phyloP scores from a whole-genome alignment of 495 filamentous ascomycete genomes.

The Xylaria curta region DNA sequence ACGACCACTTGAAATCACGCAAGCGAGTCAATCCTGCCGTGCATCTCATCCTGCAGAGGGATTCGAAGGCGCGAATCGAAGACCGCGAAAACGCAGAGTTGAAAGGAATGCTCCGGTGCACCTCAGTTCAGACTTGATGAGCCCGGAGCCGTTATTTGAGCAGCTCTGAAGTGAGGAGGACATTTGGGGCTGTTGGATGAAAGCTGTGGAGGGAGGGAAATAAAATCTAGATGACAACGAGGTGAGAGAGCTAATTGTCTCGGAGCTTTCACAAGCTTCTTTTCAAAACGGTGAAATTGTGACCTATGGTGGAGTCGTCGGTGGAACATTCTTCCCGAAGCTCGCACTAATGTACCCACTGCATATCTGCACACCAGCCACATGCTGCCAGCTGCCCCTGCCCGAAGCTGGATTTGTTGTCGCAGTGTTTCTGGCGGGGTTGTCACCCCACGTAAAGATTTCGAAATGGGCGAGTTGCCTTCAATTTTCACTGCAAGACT shows the following conservation, averaged over 20 bases:
- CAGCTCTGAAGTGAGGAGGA: constrained; percentile 30
- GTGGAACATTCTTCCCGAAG: constrained; percentile 16
- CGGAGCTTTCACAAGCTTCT: constrained; percentile 17
- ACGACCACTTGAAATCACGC: background rate
- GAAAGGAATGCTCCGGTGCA: background rate
- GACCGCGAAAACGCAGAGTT: background rate
- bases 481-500: constrained; percentile 30
- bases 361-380: no score
- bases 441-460: constrained; percentile 34
- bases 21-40: background rate
- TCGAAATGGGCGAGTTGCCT: constrained; percentile 27
- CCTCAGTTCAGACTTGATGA: constrained; percentile 17
- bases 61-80: background rate
- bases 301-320: constrained; percentile 27
- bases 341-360: background rate
- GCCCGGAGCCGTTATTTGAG: constrained; percentile 20
- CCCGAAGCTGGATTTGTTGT: background rate
- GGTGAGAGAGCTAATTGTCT: constrained; percentile 30
- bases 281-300: constrained; percentile 17
- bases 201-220: constrained; percentile 16
- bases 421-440: constrained; percentile 28
- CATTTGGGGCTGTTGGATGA: constrained; percentile 32
- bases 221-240: constrained; percentile 17
- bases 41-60: constrained; percentile 21
- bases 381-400: no score